These are phyloP conservation scores for Colletotrichum sp. DNA, from an alignment of 2,329 filamentous ascomycete species.

Conservation along the genomic window DNA sequence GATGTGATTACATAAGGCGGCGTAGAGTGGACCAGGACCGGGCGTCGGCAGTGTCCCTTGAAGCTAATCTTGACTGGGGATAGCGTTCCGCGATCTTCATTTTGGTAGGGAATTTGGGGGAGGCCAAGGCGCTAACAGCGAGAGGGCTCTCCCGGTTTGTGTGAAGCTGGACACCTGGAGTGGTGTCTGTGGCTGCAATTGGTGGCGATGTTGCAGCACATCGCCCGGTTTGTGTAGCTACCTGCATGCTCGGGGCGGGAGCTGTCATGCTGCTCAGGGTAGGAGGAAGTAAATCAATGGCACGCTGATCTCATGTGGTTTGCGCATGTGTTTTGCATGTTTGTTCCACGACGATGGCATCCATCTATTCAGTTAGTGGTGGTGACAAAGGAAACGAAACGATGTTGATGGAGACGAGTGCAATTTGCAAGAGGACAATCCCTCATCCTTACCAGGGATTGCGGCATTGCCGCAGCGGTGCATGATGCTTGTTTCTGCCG, in stretches of 20 bases:
- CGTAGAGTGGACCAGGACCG: neutral
- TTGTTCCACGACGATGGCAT: neutral
- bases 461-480: neutral
- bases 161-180: neutral
- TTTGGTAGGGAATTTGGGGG: neutral
- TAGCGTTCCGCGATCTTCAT: neutral
- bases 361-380: neutral
- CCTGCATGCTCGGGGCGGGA: neutral
- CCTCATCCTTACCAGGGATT: neutral
- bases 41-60: neutral
- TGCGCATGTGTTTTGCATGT: neutral
- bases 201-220: neutral
- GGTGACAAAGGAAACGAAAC: neutral
- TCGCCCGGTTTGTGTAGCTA: neutral
- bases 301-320: neutral
- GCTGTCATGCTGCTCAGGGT: neutral
- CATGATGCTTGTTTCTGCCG: neutral
- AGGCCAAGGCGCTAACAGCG: neutral
- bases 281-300: neutral
- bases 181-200: neutral
- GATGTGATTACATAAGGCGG: neutral
- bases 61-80: neutral
- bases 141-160: neutral
- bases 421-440: neutral
- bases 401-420: neutral